Evolutionary conservation across 768 basidiomycete genomes (phyloP), one percentile per base, ranked within the genome.

Genomic region (Naganishia onofrii): DNA sequence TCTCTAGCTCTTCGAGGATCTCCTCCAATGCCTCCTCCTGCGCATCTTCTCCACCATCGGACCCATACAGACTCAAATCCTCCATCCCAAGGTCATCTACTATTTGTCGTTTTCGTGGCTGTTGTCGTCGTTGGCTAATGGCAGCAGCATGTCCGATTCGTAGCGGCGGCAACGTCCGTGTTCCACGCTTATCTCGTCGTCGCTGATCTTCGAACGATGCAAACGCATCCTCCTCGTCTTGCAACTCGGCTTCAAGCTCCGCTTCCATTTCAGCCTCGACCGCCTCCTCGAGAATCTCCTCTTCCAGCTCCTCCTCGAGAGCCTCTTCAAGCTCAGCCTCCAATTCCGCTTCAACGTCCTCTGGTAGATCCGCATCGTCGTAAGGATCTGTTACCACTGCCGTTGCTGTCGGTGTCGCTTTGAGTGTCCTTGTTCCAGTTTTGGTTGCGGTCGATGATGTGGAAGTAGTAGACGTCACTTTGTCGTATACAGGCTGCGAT

Each of bases 221-320:
- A 26, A 67, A 66, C n/a, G 66, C 38, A 9, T 67, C 55, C 23
- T 73, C 76, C 21, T 71, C 73, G 4, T 31, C 69, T 9, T 34
- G 34, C 38, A 42, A 55, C 17, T 44, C 68, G 42, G 32, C 68
- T 12, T 66, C 69, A 29, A 70, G 71, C 48, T 51, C 48, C 3
- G 32, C 71, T 19, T 71, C 26, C 13, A 54, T 67, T 34, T 70
- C 70, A 28, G 38, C 58, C 12, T 71, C 57, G 32, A 66, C 70
- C 13, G 56, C 21, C 21, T 67, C 52, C 36, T 56, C 67, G 17
- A 58, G 28, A 19, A 66, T 21, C 58, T 69, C 68, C 38, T 34
- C 68, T 21, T 69, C 68, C 21, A 60, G 32, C 32, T 60, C 12
- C 19, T 28, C 55, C 44, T 51, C 68, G n/a, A 56, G 26, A 7